Base-by-base conservation (phyloP, 495 filamentous ascomycete species). In the Podospora australis region DNA sequence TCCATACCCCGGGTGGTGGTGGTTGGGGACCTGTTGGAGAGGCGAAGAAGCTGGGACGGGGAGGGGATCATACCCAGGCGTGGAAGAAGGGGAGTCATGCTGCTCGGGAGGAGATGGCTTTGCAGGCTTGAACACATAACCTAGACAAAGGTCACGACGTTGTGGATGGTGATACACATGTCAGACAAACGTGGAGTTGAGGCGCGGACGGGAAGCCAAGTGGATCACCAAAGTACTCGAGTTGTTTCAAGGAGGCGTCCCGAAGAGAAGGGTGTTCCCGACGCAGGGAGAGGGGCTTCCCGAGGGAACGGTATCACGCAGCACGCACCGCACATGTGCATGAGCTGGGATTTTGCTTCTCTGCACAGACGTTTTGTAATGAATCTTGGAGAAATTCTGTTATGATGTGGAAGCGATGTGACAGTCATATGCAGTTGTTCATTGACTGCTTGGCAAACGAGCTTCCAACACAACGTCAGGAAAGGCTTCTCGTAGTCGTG, bases 1-100 rank as follows among this genome's bases (percentile, higher is more conserved):
- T 86, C 20, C 68, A 65, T 41, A 87, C 84, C 11, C 84, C 84
- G 3, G 84, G 84, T 29, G 84, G 84, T 16, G 85, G 86, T 32
- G 85, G 81, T 1, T 89, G 84, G 83, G 85, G 85, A 4, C 70
- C 66, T 41, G 70, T 72, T 6, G 80, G 78, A 1, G 72, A 79
- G 51, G 70, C 72, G 55, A 82, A 66, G 63, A 65, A 64, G 13
- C 26, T 62, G 17, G 62, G 49, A 51, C 45, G 55, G 20, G 63
- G 64, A 47, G 48, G 49, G 53, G 81, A 86, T 67, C 78, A 79
- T 30, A 81, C 66, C 50, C 61, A 71, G 59, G 60, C 64, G 13
- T 86, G 82, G 82, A 73, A 67, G 56, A 78, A 76, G 40, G 82
- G 82, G 21, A 79, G 75, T 55, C 64, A 80, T 58, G 72, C 73